Percentiles rank a stretch among this genome's conserved stretches.
phyloP scores from a whole-genome alignment of 306 rosid species.

The Glycine soja region DNA sequence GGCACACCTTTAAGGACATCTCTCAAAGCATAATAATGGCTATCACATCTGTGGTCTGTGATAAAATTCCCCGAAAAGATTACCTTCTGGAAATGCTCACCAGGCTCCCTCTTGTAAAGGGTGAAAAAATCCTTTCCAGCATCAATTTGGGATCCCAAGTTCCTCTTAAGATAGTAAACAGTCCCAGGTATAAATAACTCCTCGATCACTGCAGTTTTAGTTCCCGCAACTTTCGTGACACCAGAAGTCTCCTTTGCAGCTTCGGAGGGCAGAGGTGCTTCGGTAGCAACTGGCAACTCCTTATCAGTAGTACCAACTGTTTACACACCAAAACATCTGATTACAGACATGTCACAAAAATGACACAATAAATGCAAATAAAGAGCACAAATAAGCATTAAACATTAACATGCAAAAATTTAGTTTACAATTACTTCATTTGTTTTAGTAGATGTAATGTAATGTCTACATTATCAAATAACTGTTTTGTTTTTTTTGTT shows the following conservation, averaged over 20 bases:
- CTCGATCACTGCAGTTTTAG: conserved; percentile 53
- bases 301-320: conserved; percentile 61
- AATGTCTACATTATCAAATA: conserved; percentile 15
- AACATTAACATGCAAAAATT: conserved; percentile 24
- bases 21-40: conserved; percentile 85
- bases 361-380: too few species aligned
- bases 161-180: conserved; percentile 80
- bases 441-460: not conserved
- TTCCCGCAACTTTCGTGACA: conserved; percentile 49
- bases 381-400: not conserved
- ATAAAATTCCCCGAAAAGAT: conserved; percentile 77
- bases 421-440: conserved; percentile 14
- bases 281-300: conserved; percentile 51
- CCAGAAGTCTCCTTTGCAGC: conserved; percentile 49
- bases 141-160: conserved; percentile 50
- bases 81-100: conserved; percentile 84
- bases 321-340: conserved; percentile 45
- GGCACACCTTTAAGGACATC: conserved; percentile 89
- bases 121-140: conserved; percentile 58
- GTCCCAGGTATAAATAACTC: conserved; percentile 89
- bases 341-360: conserved; percentile 26
- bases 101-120: conserved; percentile 77
- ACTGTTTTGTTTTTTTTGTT: not conserved
- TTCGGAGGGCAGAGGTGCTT: conserved; percentile 40
- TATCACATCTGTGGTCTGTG: conserved; percentile 89